Evolutionary conservation across 805 yeast species (phyloP).

Genomic region (Hagleromyces aurorensis): DNA sequence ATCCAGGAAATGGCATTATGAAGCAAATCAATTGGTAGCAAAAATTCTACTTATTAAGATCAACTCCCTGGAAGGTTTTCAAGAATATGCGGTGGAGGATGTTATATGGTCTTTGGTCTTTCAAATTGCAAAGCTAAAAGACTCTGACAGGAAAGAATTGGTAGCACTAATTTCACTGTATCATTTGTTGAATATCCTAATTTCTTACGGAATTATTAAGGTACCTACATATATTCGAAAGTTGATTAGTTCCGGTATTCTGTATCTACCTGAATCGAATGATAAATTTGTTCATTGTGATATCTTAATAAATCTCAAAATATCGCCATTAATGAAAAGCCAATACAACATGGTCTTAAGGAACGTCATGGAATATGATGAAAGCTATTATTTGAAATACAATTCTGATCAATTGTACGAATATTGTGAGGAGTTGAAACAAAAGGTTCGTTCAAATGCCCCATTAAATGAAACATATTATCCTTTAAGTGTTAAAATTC

Average conservation of each 20-base stretch:
- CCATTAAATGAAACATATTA: slow-evolving; percentile 16
- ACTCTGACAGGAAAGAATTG: slow-evolving; percentile 17
- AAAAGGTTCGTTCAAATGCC: slow-evolving; percentile 15
- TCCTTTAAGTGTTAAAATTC: slow-evolving; percentile 38
- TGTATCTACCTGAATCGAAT: slow-evolving; percentile 48
- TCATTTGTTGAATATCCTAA: slow-evolving; percentile 36
- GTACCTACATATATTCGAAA: slow-evolving; percentile 59
- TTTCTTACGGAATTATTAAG: slow-evolving; percentile 38
- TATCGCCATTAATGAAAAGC: slow-evolving; percentile 38
- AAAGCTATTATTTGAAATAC: slow-evolving; percentile 27
- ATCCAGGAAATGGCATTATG: slow-evolving; percentile 24
- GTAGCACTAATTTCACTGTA: slow-evolving; percentile 34
- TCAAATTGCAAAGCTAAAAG: slow-evolving; percentile 30
- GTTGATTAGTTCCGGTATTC: slow-evolving; percentile 78
- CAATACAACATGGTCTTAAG: slow-evolving; percentile 50
- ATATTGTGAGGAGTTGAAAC: slow-evolving; percentile 29
- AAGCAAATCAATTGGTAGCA: slow-evolving; percentile 26
- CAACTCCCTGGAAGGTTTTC: slow-evolving; percentile 21
- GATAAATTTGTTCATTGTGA: slow-evolving; percentile 48
- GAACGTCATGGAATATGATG: slow-evolving; percentile 40
- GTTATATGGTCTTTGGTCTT: slow-evolving; percentile 32
- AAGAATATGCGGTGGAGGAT: slow-evolving; percentile 32
- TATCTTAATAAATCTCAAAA: slow-evolving; percentile 52
- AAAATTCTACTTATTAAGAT: slow-evolving; percentile 24
- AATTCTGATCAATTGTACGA: slow-evolving; percentile 27